phyloP scores from a whole-genome alignment of 352 stramenopile genomes.

The Phytophthora boehmeriae region DNA sequence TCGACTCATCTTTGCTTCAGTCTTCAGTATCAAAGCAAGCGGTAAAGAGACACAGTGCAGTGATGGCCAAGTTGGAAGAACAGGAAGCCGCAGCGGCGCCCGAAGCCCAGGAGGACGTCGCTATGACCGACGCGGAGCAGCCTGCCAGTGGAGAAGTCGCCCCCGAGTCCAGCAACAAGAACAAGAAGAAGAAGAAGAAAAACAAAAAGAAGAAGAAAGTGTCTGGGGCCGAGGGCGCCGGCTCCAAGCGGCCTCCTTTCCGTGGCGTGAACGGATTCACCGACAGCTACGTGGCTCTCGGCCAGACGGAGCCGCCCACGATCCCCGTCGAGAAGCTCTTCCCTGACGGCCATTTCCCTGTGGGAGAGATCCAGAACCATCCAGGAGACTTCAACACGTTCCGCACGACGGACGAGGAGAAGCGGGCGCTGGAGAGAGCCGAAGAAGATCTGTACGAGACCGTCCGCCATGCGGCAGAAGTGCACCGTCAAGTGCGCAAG shows the following conservation, averaged over 20 bases:
- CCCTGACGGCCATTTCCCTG: conserved; percentile 71
- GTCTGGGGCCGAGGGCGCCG: conserved; percentile 9
- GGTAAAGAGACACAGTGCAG: not conserved
- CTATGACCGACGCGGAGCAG: conserved; percentile 20
- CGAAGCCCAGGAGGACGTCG: conserved; percentile 17
- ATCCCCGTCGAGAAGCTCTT: conserved; percentile 90
- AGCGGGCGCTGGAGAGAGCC: conserved; percentile 85
- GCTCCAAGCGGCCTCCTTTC: conserved; percentile 65
- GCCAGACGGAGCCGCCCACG: conserved; percentile 96
- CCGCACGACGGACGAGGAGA: conserved; percentile 86
- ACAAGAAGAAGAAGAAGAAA: conserved; percentile 88
- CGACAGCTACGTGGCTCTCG: conserved; percentile 93
- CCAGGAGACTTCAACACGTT: conserved; percentile 93
- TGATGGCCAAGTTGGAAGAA: conserved; percentile 32
- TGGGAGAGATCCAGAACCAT: conserved; percentile 95
- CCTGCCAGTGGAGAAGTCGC: conserved; percentile 13
- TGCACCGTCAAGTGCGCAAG: conserved; percentile 92
- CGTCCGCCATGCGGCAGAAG: conserved; percentile 93
- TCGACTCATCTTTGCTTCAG: not conserved
- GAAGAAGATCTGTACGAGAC: conserved; percentile 60
- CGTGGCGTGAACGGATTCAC: conserved; percentile 89
- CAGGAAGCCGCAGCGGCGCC: conserved; percentile 16
- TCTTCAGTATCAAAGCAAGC: conserved; percentile 1
- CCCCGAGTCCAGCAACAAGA: conserved; percentile 22
- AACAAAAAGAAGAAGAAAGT: conserved; percentile 62